Percentiles rank a stretch among this genome's conserved stretches.
phyloP scores from a whole-genome alignment of 371 early-diverging fungal species.

The Rhizomucor miehei region DNA sequence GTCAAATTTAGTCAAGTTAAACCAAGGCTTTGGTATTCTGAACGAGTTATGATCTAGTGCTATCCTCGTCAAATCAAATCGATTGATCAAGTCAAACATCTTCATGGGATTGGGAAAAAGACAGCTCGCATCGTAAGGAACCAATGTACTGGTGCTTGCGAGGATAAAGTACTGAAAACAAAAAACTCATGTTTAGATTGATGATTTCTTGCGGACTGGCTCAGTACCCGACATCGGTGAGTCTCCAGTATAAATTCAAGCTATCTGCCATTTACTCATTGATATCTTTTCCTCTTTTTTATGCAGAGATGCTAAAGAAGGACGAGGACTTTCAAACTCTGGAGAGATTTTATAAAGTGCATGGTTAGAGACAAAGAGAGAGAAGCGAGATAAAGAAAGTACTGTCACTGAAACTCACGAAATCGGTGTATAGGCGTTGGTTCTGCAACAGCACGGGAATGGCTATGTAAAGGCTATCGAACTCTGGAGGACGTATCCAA shows the following conservation, averaged over 20 bases:
- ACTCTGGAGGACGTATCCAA: constrained; percentile 11
- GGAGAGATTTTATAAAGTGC: constrained; percentile 16
- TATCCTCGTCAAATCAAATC: constrained; percentile 12
- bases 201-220: constrained; percentile 11
- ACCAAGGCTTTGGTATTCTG: no score
- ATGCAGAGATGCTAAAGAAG: constrained; percentile 13
- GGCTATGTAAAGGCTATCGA: constrained; percentile 14
- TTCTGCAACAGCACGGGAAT: constrained; percentile 11
- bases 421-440: constrained; percentile 17
- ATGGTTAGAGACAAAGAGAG: no score
- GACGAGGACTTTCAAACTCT: constrained; percentile 8
- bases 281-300: background rate
- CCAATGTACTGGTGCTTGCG: background rate
- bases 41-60: constrained; percentile 1
- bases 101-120: constrained; percentile 20
- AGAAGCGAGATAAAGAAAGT: no score
- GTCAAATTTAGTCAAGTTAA: no score
- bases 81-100: constrained; percentile 1
- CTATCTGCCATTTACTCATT: no score
- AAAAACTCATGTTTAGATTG: no score
- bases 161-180: no score
- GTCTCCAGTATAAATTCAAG: no score
- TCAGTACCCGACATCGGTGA: constrained; percentile 15
- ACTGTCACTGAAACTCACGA: background rate
- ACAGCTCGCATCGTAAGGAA: constrained; percentile 16